Percentiles rank a stretch among this genome's conserved stretches.
phyloP scores from a whole-genome alignment of 2,329 filamentous ascomycete genomes.

The Plenodomus tracheiphilus region DNA sequence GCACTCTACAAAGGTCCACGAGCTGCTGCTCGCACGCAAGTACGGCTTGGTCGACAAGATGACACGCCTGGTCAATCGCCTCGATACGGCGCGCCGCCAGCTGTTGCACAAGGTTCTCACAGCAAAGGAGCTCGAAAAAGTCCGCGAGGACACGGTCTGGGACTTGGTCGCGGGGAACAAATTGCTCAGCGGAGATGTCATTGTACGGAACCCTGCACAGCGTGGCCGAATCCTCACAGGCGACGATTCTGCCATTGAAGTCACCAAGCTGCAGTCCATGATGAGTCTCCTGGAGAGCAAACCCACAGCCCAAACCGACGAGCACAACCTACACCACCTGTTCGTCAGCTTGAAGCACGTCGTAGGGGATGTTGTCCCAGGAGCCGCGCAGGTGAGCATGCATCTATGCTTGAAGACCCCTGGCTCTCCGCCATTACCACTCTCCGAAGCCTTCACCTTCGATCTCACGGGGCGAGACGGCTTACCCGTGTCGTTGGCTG shows the following conservation, averaged over 20 bases:
- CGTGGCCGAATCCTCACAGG: slow-evolving; percentile 85
- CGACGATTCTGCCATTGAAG: slow-evolving; percentile 88
- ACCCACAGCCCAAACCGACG: slow-evolving; percentile 68
- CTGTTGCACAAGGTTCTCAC: slow-evolving; percentile 94
- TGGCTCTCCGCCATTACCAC: slow-evolving; percentile 63
- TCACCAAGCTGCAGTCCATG: slow-evolving; percentile 87
- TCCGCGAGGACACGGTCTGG: slow-evolving; percentile 93
- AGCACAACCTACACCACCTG: slow-evolving; percentile 77
- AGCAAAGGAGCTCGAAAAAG: slow-evolving; percentile 73
- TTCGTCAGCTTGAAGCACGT: slow-evolving; percentile 84
- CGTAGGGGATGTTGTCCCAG: slow-evolving; percentile 73
- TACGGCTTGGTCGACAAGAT: slow-evolving; percentile 82
- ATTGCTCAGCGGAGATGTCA: slow-evolving; percentile 88
- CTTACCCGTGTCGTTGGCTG: slow-evolving; percentile 66
- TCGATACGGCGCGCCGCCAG: slow-evolving; percentile 85
- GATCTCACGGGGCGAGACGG: slow-evolving; percentile 75
- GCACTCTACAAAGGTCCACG: slow-evolving; percentile 96
- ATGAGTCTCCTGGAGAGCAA: slow-evolving; percentile 91
- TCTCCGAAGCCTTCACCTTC: slow-evolving; percentile 84
- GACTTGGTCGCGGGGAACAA: slow-evolving; percentile 94
- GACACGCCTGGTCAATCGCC: slow-evolving; percentile 75
- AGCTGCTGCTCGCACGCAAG: slow-evolving; percentile 79
- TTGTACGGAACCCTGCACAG: slow-evolving; percentile 85
- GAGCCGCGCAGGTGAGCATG: slow-evolving; percentile 71
- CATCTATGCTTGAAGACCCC: slow-evolving; percentile 75